A percentile compares a stretch with the other conserved stretches of the same genome.
Evolutionary conservation across 768 basidiomycete genomes (phyloP).

Genomic region (Leucocoprinus birnbaumii): DNA sequence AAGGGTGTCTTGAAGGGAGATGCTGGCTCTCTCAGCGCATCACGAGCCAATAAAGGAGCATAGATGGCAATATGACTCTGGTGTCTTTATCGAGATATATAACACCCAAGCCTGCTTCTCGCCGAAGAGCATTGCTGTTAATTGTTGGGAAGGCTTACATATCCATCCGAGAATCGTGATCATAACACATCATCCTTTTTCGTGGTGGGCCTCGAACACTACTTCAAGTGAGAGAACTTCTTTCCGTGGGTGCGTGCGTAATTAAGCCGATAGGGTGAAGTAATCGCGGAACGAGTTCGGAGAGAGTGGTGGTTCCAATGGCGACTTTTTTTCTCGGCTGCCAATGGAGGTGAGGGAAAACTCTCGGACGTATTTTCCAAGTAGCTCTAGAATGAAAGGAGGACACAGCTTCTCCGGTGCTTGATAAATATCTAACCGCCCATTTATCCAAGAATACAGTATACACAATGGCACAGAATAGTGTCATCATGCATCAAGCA

Average conservation of each 20-base stretch:
- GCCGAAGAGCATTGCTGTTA: slow-evolving; percentile 4
- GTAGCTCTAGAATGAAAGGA: too few species aligned
- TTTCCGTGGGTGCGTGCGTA: background rate
- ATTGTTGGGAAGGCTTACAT: slow-evolving; percentile 8
- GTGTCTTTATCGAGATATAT: slow-evolving; percentile 8
- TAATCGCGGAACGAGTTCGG: too few species aligned
- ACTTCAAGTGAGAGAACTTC: too few species aligned
- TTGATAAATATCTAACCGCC: background rate
- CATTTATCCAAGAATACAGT: background rate
- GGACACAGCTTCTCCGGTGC: background rate
- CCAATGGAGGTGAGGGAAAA: background rate
- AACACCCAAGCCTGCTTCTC: background rate
- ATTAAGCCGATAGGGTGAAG: background rate
- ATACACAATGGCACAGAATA: background rate
- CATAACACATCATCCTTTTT: background rate
- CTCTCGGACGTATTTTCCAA: background rate
- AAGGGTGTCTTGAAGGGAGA: slow-evolving; percentile 1
- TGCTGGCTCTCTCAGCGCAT: slow-evolving; percentile 5
- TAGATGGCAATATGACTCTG: background rate
- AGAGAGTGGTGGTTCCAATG: background rate
- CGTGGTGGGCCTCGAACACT: too few species aligned
- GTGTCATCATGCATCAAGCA: background rate
- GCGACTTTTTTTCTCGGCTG: background rate
- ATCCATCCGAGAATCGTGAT: slow-evolving; percentile 1
- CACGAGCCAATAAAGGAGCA: background rate